Conservation (phyloP, 192 early-diverging fungal genomes). For the Ambispora gerdemannii region DNA sequence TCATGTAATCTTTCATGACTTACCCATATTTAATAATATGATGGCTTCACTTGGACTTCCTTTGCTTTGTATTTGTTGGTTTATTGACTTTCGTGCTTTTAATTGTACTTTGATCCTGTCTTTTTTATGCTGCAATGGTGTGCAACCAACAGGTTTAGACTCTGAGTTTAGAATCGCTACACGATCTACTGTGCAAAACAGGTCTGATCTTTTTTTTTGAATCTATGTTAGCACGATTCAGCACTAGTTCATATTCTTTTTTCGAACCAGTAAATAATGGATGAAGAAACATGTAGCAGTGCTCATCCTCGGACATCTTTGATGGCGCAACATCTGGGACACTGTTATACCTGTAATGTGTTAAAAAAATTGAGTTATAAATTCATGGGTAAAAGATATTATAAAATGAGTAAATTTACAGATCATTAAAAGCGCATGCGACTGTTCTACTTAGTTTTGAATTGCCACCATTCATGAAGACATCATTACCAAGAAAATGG, state of each 20-base stretch:
- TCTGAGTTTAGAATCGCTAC: conserved; percentile 30
- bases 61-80: conserved; percentile 18
- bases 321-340: conserved; percentile 29
- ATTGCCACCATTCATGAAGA: conserved; percentile 29
- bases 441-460: conserved; percentile 24
- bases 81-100: conserved; percentile 27
- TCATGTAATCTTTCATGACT: background rate
- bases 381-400: conserved; percentile 22
- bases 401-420: conserved; percentile 31
- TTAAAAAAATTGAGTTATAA: conserved; percentile 16
- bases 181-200: conserved; percentile 7
- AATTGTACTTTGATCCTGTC: conserved; percentile 28
- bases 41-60: conserved; percentile 23
- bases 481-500: conserved; percentile 24
- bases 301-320: conserved; percentile 36
- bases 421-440: conserved; percentile 28
- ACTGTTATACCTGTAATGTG: conserved; percentile 30
- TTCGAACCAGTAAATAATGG: conserved; percentile 24
- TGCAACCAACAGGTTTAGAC: conserved; percentile 22
- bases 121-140: conserved; percentile 9
- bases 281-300: conserved; percentile 32
- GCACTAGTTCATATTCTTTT: conserved; percentile 27
- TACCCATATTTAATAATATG: conserved; percentile 25
- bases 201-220: conserved; percentile 27
- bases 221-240: background rate